A percentile compares a stretch with the other conserved stretches of the same genome.
Evolutionary conservation across 495 filamentous ascomycete genomes (phyloP).

Genomic region (Hypoxylon trugodes): DNA sequence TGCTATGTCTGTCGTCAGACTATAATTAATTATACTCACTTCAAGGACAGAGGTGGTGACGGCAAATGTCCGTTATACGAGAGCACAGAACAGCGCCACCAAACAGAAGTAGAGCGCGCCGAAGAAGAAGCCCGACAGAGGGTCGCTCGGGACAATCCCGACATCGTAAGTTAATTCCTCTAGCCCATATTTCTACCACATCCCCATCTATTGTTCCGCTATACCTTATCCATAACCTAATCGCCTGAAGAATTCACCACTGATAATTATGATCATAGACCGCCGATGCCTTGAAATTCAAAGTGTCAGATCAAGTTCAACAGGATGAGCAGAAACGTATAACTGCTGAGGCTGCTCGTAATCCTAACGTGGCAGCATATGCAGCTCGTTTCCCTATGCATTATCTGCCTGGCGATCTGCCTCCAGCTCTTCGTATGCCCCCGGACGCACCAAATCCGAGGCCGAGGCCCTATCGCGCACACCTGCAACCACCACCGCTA

Average conservation of each 20-base stretch:
- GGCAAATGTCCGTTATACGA: conserved; percentile 75
- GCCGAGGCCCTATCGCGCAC: too few relatives aligned
- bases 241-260: background rate
- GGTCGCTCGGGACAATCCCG: conserved; percentile 66
- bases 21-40: conserved; percentile 58
- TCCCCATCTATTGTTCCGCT: too few relatives aligned
- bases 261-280: conserved; percentile 21
- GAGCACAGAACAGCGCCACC: conserved; percentile 65
- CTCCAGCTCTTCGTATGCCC: too few relatives aligned
- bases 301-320: conserved; percentile 65
- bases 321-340: conserved; percentile 43
- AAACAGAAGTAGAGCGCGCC: conserved; percentile 71
- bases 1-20: conserved; percentile 79
- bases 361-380: too few relatives aligned
- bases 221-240: too few relatives aligned
- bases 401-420: too few relatives aligned
- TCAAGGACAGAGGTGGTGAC: conserved; percentile 58
- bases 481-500: too few relatives aligned
- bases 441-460: too few relatives aligned
- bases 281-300: conserved; percentile 64
- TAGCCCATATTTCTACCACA: too few relatives aligned
- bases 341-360: too few relatives aligned
- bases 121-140: conserved; percentile 66
- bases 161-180: conserved; percentile 49
- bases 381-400: too few relatives aligned